phyloP scores from a whole-genome alignment of 148 eudicot genomes.

The Nepenthes mirabilis region DNA sequence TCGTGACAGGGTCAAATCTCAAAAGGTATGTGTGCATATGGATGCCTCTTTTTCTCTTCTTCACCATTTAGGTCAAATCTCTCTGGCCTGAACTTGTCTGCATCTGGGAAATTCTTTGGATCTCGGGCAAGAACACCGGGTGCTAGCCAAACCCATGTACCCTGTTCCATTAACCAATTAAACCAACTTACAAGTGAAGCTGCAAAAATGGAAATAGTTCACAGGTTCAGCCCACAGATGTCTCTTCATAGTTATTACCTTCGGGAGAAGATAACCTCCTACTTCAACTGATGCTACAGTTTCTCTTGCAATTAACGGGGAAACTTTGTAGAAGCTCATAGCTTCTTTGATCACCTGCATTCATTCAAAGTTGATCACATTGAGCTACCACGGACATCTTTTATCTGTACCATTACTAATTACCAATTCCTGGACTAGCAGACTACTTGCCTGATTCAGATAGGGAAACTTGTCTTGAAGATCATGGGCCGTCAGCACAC shows the following conservation, averaged over 20 bases:
- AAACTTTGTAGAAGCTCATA: conserved; percentile 81
- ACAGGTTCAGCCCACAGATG: too few species aligned
- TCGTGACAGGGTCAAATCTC: conserved; percentile 83
- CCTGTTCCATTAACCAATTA: conserved; percentile 41
- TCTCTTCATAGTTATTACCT: conserved; percentile 25
- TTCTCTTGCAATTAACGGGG: conserved; percentile 84
- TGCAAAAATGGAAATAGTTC: too few species aligned
- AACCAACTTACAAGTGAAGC: background rate
- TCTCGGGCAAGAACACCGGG: conserved; percentile 83
- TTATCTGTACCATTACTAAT: background rate
- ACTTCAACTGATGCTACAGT: conserved; percentile 53
- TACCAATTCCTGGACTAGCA: background rate
- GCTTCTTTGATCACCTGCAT: conserved; percentile 79
- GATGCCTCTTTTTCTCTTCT: conserved; percentile 80
- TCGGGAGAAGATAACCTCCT: conserved; percentile 77
- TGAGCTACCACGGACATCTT: background rate
- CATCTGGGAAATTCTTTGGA: conserved; percentile 72
- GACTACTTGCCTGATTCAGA: conserved; percentile 51
- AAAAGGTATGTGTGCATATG: conserved; percentile 90
- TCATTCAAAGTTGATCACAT: background rate
- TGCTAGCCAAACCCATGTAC: conserved; percentile 96
- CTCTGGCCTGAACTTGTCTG: conserved; percentile 81
- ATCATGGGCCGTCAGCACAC: conserved; percentile 53
- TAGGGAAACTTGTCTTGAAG: conserved; percentile 72
- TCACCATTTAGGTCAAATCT: conserved; percentile 63